These are phyloP conservation scores for Pseudognaphalium luteoalbum DNA, from an alignment of 129 eudicot species.

Conservation along the genomic window DNA sequence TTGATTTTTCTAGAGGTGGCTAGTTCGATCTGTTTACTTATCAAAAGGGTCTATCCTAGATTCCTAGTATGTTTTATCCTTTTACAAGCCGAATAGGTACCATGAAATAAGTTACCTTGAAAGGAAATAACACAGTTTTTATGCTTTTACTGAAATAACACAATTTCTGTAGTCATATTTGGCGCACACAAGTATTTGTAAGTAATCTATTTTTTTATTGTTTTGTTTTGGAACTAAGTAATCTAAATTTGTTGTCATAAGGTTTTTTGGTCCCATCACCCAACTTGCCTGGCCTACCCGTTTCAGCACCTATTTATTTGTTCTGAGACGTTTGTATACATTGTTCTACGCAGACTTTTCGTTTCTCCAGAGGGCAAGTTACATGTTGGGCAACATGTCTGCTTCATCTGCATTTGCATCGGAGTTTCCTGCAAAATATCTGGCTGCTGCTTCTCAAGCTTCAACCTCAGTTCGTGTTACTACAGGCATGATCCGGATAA, in stretches of 20 bases:
- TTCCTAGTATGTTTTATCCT: neutral
- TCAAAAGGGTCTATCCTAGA: neutral
- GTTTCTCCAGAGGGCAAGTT: slow-evolving; percentile 59
- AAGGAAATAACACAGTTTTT: neutral
- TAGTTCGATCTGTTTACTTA: neutral
- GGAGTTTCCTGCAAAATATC: slow-evolving; percentile 63
- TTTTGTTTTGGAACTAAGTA: too few species aligned
- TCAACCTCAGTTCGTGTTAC: slow-evolving; percentile 67
- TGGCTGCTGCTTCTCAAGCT: slow-evolving; percentile 54
- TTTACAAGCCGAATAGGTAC: neutral
- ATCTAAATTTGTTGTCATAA: too few species aligned
- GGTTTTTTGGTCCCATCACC: too few species aligned
- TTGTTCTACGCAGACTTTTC: slow-evolving; percentile 49
- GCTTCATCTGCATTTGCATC: slow-evolving; percentile 89
- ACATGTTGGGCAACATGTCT: slow-evolving; percentile 61
- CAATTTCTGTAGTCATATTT: neutral
- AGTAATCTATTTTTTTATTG: too few species aligned
- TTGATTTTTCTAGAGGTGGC: slow-evolving; percentile 7
- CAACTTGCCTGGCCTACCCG: neutral
- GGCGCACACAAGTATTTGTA: neutral
- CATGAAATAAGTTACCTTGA: neutral
- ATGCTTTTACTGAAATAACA: neutral
- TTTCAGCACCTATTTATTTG: neutral
- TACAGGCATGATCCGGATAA: slow-evolving; percentile 79
- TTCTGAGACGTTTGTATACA: neutral